Conservation (phyloP, 1,139 yeast species). For the Spencermartinsiella ligniputridi region DNA sequence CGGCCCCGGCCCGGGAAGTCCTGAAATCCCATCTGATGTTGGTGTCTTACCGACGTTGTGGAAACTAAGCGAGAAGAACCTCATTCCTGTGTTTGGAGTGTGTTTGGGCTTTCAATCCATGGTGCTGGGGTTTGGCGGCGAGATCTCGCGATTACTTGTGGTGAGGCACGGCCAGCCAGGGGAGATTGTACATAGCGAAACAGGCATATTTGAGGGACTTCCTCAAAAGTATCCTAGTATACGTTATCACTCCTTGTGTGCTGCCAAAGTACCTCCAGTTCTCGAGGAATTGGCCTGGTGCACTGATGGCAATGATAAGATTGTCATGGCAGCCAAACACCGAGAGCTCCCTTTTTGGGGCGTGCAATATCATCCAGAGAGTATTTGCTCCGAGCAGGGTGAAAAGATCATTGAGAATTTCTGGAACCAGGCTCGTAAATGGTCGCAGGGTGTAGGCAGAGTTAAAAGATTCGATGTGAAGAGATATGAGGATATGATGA, state of each 20-base stretch:
- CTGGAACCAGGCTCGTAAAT: slow-evolving; percentile 46
- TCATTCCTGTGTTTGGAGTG: slow-evolving; percentile 78
- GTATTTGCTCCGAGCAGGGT: slow-evolving; percentile 77
- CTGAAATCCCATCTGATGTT: slow-evolving; percentile 56
- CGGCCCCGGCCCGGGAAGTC: slow-evolving; percentile 99
- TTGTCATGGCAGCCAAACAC: slow-evolving; percentile 77
- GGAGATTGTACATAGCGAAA: slow-evolving; percentile 37
- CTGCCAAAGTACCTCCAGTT: slow-evolving; percentile 26
- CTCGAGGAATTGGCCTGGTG: slow-evolving; percentile 59
- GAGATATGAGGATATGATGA: slow-evolving; percentile 12
- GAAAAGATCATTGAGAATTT: slow-evolving; percentile 56
- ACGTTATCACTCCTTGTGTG: slow-evolving; percentile 84
- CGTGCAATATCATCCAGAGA: slow-evolving; percentile 97
- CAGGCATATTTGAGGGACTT: slow-evolving; percentile 40
- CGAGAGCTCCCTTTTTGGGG: slow-evolving; percentile 68
- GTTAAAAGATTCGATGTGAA: slow-evolving; percentile 7
- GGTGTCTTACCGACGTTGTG: slow-evolving; percentile 67
- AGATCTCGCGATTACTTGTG: slow-evolving; percentile 47
- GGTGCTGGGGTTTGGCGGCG: slow-evolving; percentile 61
- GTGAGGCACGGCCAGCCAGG: slow-evolving; percentile 89
- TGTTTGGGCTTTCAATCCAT: slow-evolving; percentile 91
- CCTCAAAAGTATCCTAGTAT: slow-evolving; percentile 57
- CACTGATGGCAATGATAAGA: slow-evolving; percentile 16
- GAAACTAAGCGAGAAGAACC: slow-evolving; percentile 22
- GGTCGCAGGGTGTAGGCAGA: slow-evolving; percentile 14